Evolutionary conservation across 2,329 filamentous ascomycete species (phyloP).

Genomic region (Colletotrichum australisinense): DNA sequence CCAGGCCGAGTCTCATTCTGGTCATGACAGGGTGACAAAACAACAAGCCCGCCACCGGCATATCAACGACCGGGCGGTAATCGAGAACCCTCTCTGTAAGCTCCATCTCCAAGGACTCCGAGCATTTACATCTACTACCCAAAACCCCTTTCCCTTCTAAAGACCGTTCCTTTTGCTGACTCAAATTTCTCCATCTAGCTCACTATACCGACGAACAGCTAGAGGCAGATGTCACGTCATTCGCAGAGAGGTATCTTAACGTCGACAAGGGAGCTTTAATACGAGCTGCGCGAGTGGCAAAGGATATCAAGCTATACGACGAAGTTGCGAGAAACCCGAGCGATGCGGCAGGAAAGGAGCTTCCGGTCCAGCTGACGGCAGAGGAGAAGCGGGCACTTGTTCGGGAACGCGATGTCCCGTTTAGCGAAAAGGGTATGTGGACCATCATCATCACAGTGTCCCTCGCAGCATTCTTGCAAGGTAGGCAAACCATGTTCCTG

Average conservation of each 20-base stretch:
- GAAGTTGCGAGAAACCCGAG: constrained; percentile 45
- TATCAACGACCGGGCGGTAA: constrained; percentile 47
- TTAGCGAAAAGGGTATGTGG: constrained; percentile 52
- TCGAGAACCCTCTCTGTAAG: constrained; percentile 50
- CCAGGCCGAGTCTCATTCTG: constrained; percentile 31
- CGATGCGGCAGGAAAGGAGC: constrained; percentile 35
- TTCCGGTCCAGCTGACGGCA: constrained; percentile 45
- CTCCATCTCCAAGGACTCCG: neutral
- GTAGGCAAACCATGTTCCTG: neutral
- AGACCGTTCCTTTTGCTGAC: neutral
- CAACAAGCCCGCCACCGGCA: constrained; percentile 43
- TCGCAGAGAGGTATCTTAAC: constrained; percentile 43
- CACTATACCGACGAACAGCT: constrained; percentile 52
- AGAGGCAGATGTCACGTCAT: constrained; percentile 47
- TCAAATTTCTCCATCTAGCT: constrained; percentile 39
- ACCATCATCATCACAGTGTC: constrained; percentile 56
- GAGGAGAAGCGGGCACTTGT: constrained; percentile 52
- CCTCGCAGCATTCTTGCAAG: constrained; percentile 56
- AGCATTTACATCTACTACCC: neutral
- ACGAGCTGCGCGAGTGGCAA: constrained; percentile 53
- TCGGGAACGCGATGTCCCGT: constrained; percentile 51
- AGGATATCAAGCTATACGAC: constrained; percentile 53
- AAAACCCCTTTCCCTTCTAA: neutral
- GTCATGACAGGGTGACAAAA: constrained; percentile 35
- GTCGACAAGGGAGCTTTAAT: constrained; percentile 46